Conservation (phyloP, 2,329 filamentous ascomycete species). For the Byssoonygena ceratinophila region DNA sequence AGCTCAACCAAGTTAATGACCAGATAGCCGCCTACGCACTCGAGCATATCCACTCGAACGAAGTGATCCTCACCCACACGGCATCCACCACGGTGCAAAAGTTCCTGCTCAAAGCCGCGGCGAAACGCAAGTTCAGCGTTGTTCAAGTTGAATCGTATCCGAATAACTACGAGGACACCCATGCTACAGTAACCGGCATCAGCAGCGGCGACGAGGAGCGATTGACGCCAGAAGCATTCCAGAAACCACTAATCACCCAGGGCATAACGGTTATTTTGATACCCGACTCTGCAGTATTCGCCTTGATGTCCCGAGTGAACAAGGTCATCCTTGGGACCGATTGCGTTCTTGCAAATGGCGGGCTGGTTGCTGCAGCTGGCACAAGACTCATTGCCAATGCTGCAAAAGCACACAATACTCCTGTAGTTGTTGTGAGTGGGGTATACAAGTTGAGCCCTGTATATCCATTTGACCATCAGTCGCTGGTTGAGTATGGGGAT, state of each 20-base stretch:
- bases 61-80: slow-evolving; percentile 81
- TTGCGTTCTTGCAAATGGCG: slow-evolving; percentile 78
- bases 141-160: slow-evolving; percentile 67
- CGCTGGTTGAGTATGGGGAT: slow-evolving; percentile 76
- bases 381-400: slow-evolving; percentile 72
- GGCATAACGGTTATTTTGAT: slow-evolving; percentile 77
- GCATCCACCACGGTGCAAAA: slow-evolving; percentile 78
- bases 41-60: slow-evolving; percentile 85
- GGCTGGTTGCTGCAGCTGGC: slow-evolving; percentile 74
- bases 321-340: slow-evolving; percentile 88
- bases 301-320: slow-evolving; percentile 89
- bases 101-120: slow-evolving; percentile 76
- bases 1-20: slow-evolving; percentile 83
- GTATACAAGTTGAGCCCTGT: slow-evolving; percentile 91
- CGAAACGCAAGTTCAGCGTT: slow-evolving; percentile 84
- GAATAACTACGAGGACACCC: slow-evolving; percentile 55
- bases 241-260: slow-evolving; percentile 64
- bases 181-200: slow-evolving; percentile 50
- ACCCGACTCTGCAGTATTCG: slow-evolving; percentile 74
- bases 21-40: slow-evolving; percentile 82
- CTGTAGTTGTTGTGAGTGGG: slow-evolving; percentile 79
- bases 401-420: slow-evolving; percentile 68
- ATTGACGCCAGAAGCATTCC: slow-evolving; percentile 46
- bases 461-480: slow-evolving; percentile 71
- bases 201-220: slow-evolving; percentile 41